These are phyloP conservation scores for Parmelia sp. DNA, from an alignment of 495 filamentous ascomycete species.

Conservation along the genomic window DNA sequence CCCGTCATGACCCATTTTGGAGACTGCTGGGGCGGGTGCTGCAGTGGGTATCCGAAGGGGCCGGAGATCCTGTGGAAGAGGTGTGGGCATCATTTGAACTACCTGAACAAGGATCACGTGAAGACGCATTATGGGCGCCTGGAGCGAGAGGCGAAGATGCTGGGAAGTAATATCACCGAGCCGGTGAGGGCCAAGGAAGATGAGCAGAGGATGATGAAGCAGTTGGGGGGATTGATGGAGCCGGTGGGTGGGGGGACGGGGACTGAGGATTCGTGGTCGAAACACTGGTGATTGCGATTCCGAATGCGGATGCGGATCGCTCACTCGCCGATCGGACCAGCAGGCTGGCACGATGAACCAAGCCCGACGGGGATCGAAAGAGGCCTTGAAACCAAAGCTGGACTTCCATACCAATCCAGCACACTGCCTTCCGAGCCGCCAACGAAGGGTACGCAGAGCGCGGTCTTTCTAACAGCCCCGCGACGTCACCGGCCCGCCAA, in stretches of 20 bases:
- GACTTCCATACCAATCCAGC: not conserved
- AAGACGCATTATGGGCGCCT: not conserved
- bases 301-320: too few species aligned
- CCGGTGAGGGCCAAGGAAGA: not conserved
- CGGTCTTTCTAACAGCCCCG: not conserved
- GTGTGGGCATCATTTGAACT: conserved; percentile 2
- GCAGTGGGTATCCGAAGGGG: not conserved
- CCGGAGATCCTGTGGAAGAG: conserved; percentile 3
- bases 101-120: not conserved
- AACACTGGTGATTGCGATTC: not conserved
- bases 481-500: not conserved
- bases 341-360: not conserved
- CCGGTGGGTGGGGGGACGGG: not conserved
- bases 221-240: conserved; percentile 2
- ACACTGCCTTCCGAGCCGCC: too few species aligned
- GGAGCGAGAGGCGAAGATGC: conserved; percentile 4
- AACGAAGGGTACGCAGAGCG: not conserved
- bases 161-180: not conserved
- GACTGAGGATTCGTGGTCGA: not conserved
- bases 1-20: conserved; percentile 5
- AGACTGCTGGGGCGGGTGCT: conserved; percentile 4
- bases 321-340: not conserved
- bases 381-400: not conserved
- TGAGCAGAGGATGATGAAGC: not conserved
- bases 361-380: not conserved